Evolutionary conservation across 768 basidiomycete species (phyloP), one percentile per base, ranked within the genome.

Genomic region (Kwoniella sp.): DNA sequence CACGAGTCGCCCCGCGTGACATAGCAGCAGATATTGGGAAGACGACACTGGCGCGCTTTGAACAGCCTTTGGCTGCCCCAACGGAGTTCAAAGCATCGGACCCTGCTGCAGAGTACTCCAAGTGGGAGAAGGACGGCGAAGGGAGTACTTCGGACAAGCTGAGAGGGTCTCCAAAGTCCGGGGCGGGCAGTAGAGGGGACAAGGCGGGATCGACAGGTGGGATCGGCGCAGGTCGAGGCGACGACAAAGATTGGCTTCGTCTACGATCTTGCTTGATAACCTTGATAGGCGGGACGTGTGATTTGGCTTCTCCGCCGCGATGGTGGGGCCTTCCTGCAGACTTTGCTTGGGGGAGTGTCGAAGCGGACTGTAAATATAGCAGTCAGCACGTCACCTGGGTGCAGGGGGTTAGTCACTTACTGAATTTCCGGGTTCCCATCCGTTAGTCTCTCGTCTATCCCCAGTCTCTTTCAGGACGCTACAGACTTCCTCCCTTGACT

Each of bases 21-120:
- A 56, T 60, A 5, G 50, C 17, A 8, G 47, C 55, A 15, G 56
- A 51, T 14, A 38, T 15, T 7, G 61, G 57, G 45, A 52, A 56
- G 9, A 54, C 27, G 5, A 39, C 46, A 36, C 46, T 52, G 8
- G 36, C 19, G 27, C 57, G 19, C 25, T 42, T 53, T 2, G 46
- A 23, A 44, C 52, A 54, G 7, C 19, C 28, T 12, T 25, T 42
- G 17, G 26, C 19, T 20, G 34, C 28, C 14, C 31, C 37, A 7
- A 52, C 10, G 26, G 42, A n/a, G 27, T 17, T 29, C n/a, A n/a
- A 27, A 23, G 46, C 22, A 50, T 26, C 38, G 3, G 53, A 51
- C 6, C 61, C 61, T 8, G 57, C 53, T 12, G 43, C 37, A 11
- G 53, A 59, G 32, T 63, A 63, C 15, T 62, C 60, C 12, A 60